These are phyloP conservation scores for Cordyceps militaris DNA, from an alignment of 2,329 filamentous ascomycete species.

Conservation along the genomic window DNA sequence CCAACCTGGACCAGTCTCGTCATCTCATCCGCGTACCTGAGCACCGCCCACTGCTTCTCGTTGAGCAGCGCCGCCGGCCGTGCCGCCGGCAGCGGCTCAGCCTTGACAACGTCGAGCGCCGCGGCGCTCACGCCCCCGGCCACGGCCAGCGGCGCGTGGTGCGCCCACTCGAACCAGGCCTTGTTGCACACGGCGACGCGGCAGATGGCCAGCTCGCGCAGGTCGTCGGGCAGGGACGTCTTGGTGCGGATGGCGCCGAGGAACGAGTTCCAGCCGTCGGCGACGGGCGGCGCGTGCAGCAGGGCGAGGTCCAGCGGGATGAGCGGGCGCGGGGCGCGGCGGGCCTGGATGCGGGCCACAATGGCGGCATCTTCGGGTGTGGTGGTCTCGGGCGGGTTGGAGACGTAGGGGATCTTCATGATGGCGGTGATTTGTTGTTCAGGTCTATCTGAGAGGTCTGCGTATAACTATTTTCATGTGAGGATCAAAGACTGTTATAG, in stretches of 20 bases:
- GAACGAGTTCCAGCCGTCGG: slow-evolving; percentile 69
- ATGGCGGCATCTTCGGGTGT: slow-evolving; percentile 46
- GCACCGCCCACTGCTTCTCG: slow-evolving; percentile 58
- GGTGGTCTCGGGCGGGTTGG: slow-evolving; percentile 41
- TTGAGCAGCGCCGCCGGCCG: slow-evolving; percentile 37
- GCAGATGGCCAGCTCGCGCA: slow-evolving; percentile 74
- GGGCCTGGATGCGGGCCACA: slow-evolving; percentile 55
- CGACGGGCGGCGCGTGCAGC: slow-evolving; percentile 65
- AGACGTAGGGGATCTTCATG: slow-evolving; percentile 63
- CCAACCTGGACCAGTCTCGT: slow-evolving; percentile 64
- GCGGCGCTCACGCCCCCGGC: slow-evolving; percentile 49
- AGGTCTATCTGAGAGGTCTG: too few species aligned
- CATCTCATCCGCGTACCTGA: slow-evolving; percentile 77
- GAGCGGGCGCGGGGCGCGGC: slow-evolving; percentile 61
- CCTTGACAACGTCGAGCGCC: slow-evolving; percentile 40
- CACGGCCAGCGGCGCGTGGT: slow-evolving; percentile 64
- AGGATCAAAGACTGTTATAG: neutral
- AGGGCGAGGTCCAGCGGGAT: slow-evolving; percentile 70
- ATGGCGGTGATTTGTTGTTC: slow-evolving; percentile 3
- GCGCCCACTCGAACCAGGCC: slow-evolving; percentile 80
- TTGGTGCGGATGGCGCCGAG: slow-evolving; percentile 55
- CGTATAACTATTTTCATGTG: neutral
- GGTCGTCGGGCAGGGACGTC: slow-evolving; percentile 41
- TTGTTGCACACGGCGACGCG: slow-evolving; percentile 72
- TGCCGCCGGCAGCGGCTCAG: slow-evolving; percentile 21